A percentile compares a stretch with the other conserved stretches of the same genome.
These are phyloP conservation scores for Tetracladium marchalianum DNA, from an alignment of 495 filamentous ascomycete species.

Conservation along the genomic window DNA sequence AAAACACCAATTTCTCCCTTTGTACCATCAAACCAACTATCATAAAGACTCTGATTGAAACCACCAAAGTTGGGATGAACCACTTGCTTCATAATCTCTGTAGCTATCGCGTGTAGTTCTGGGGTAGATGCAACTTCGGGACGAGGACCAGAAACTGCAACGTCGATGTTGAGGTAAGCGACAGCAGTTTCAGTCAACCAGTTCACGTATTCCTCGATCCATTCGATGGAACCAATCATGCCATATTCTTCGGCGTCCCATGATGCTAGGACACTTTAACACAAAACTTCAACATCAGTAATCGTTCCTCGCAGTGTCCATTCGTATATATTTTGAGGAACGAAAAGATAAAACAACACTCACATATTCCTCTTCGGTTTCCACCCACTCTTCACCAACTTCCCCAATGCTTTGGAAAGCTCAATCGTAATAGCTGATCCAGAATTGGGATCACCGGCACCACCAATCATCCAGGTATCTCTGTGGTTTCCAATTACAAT, in stretches of 20 bases:
- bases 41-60: constrained; percentile 58
- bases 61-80: constrained; percentile 73
- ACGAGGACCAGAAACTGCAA: constrained; percentile 57
- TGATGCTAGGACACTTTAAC: constrained; percentile 57
- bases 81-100: constrained; percentile 56
- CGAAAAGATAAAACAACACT: not conserved
- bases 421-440: constrained; percentile 85
- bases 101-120: constrained; percentile 64
- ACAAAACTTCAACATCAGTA: too few species aligned
- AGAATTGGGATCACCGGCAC: constrained; percentile 75
- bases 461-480: constrained; percentile 84
- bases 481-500: constrained; percentile 86
- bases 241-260: constrained; percentile 96
- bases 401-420: constrained; percentile 68
- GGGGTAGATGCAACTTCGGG: constrained; percentile 65
- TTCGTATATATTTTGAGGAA: too few species aligned
- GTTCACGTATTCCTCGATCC: constrained; percentile 81
- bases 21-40: constrained; percentile 46
- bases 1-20: constrained; percentile 49
- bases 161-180: constrained; percentile 84
- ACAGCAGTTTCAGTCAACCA: constrained; percentile 68
- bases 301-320: too few species aligned
- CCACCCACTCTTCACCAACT: constrained; percentile 68
- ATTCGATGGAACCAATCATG: constrained; percentile 81
- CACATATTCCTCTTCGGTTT: constrained; percentile 71